Evolutionary conservation across 306 rosid species (phyloP).

Genomic region (Cajanus cajan): DNA sequence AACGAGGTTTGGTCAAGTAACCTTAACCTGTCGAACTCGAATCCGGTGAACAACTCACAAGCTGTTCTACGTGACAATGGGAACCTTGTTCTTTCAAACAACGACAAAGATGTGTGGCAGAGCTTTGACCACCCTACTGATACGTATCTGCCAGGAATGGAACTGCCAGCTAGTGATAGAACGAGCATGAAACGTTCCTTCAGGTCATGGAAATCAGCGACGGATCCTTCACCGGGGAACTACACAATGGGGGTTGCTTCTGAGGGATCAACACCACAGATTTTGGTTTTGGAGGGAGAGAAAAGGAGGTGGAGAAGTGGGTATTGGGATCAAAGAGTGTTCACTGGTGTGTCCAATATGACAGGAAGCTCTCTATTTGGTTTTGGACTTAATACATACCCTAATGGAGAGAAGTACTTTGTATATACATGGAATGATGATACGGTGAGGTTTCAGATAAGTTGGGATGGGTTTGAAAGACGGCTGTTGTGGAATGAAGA

Average conservation of each 20-base stretch:
- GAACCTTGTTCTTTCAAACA: constrained; percentile 38
- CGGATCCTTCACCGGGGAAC: constrained; percentile 53
- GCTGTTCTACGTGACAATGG: constrained; percentile 41
- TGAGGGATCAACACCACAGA: constrained; percentile 47
- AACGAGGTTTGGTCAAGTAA: constrained; percentile 46
- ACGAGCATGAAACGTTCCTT: constrained; percentile 32
- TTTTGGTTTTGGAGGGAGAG: constrained; percentile 55
- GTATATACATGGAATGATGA: constrained; percentile 19
- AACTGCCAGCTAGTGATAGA: constrained; percentile 13
- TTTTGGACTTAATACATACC: constrained; percentile 21
- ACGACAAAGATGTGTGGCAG: constrained; percentile 34
- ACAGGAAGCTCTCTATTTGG: constrained; percentile 37
- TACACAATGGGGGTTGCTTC: constrained; percentile 55
- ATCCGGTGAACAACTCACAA: neutral
- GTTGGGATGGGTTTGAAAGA: constrained; percentile 57
- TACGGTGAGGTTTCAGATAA: constrained; percentile 49
- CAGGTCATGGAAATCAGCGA: constrained; percentile 59
- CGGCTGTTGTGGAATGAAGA: constrained; percentile 33
- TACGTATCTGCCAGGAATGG: constrained; percentile 65
- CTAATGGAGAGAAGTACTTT: constrained; percentile 22
- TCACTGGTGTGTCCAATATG: constrained; percentile 52
- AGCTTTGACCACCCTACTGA: constrained; percentile 62
- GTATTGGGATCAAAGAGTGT: constrained; percentile 53
- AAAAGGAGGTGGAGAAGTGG: constrained; percentile 70
- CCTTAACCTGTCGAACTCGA: constrained; percentile 26